Evolutionary conservation across 2,329 filamentous ascomycete genomes (phyloP), one percentile per base, ranked within the genome.

Genomic region (Pyricularia pennisetigena): DNA sequence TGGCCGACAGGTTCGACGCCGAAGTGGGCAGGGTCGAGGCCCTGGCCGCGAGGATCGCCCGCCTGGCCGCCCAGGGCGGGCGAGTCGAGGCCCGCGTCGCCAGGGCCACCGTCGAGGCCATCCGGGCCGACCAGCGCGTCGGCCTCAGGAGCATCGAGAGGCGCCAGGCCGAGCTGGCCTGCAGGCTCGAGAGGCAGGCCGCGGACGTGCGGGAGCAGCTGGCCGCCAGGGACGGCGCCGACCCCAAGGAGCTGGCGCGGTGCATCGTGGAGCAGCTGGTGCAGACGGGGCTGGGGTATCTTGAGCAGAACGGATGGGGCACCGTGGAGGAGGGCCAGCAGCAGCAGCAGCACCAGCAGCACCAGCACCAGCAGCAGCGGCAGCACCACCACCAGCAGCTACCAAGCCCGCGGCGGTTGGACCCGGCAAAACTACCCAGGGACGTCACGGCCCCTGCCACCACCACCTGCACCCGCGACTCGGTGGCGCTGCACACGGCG

Each of bases 21-120:
- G 70, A 73, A 0, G 68, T 73, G 14, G 59, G 49, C 2, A 70
- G 68, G n/a, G 71, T 73, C 49, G 69, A 69, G 6, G 41, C 8
- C 0, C 71, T 69, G 5, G 67, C 69, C 0, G 41, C 64, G 4
- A 14, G 59, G 1, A 66, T 73, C 1, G 70, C 69, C 0, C 69
- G 67, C 7, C 10, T 71, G 2, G 69, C 69, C 0, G 65, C 64
- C 1, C 71, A 72, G 41, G 69, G 69, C 23, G 54, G 69, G 0
- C 26, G 67, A 8, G 72, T 71, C 1, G 72, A 73, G 23, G 14
- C 66, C 0, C 69, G 72, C 28, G 68, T 68, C 32, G 2, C 69
- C 68, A 30, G 14, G 26, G 3, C 16, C 16, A 57, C 20, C 5
- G 49, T 57, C 3, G 23, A 57, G 49, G 49, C 49, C 3, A 57